Base-by-base conservation (phyloP, 495 filamentous ascomycete genomes). In the Opeltia flavorubescens region DNA sequence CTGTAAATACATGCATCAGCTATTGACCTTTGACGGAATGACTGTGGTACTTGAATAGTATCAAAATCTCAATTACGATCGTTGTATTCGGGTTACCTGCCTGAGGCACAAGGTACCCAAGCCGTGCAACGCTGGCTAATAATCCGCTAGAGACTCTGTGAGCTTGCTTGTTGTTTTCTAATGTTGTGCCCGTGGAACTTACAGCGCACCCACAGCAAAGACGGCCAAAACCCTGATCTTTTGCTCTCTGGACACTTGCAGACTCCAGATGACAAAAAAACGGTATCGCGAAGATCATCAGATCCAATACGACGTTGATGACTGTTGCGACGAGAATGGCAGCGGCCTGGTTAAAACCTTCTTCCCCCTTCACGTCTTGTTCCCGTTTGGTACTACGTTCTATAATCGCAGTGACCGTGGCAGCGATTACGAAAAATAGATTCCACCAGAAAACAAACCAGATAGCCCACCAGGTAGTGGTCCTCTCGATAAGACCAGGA, bases 121-220 rank as follows among this genome's bases (percentile, higher is more conserved):
- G 46, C 8, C 52, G 52, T 12, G 53, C 55, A 40, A 55, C 31
- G 29, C 48, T 55, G 2, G 55, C 48, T 11, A 38, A 13, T 1
- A 54, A 33, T 28, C 38, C 55, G 3, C 52, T 57, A 30, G 2
- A 44, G n/a, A 24, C 30, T 20, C 4, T 28, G 20, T 50, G 21
- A 50, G 31, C 24, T 11, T 43, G 29, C 36, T 17, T 6, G 8
- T 40, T 6, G 36, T 15, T 24, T 13, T 20, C 23, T 42, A 11
- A 18, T 43, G 20, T 4, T 31, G 12, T 34, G 44, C 34, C 29
- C 15, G 3, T 23, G 23, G n/a, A n/a, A 61, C 68, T 65, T 56
- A 77, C 73, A 74, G 67, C 43, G 63, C 60, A 38, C 72, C 73
- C 26, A 75, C 35, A 0, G 64, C 70, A 55, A 76, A 77, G n/a